phyloP scores from a whole-genome alignment of 371 early-diverging fungal species.

The Mortierella sp. region DNA sequence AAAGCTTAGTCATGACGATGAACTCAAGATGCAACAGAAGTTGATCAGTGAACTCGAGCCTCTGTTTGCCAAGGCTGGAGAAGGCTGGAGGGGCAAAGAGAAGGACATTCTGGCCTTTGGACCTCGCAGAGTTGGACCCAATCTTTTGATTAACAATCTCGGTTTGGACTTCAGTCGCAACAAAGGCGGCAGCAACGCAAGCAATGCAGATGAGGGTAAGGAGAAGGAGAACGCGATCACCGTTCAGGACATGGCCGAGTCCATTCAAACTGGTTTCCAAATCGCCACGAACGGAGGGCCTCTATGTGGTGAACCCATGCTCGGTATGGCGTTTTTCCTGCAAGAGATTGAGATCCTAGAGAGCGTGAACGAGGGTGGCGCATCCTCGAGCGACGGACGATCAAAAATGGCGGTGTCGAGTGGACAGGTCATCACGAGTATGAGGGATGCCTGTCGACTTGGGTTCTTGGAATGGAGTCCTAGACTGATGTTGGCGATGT shows the following conservation, averaged over 20 bases:
- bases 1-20: slow-evolving; percentile 12
- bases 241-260: slow-evolving; percentile 78
- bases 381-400: slow-evolving; percentile 53
- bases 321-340: slow-evolving; percentile 89
- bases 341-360: slow-evolving; percentile 73
- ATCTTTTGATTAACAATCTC: slow-evolving; percentile 82
- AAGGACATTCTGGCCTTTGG: slow-evolving; percentile 80
- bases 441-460: slow-evolving; percentile 84
- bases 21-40: slow-evolving; percentile 25
- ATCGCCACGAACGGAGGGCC: slow-evolving; percentile 92
- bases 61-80: slow-evolving; percentile 55
- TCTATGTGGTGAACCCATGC: slow-evolving; percentile 93
- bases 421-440: slow-evolving; percentile 91
- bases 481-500: slow-evolving; percentile 94
- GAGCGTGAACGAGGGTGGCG: slow-evolving; percentile 16
- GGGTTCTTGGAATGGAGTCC: slow-evolving; percentile 96
- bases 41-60: slow-evolving; percentile 27
- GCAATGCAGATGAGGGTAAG: background rate
- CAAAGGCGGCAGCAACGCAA: slow-evolving; percentile 2
- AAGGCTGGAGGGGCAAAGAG: slow-evolving; percentile 55
- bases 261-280: slow-evolving; percentile 94
- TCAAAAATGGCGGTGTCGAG: slow-evolving; percentile 66
- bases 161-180: slow-evolving; percentile 60
- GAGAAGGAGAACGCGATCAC: slow-evolving; percentile 16
- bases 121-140: slow-evolving; percentile 89